Base-by-base conservation (phyloP, 2,329 filamentous ascomycete species). In the Byssochlamys sp. region DNA sequence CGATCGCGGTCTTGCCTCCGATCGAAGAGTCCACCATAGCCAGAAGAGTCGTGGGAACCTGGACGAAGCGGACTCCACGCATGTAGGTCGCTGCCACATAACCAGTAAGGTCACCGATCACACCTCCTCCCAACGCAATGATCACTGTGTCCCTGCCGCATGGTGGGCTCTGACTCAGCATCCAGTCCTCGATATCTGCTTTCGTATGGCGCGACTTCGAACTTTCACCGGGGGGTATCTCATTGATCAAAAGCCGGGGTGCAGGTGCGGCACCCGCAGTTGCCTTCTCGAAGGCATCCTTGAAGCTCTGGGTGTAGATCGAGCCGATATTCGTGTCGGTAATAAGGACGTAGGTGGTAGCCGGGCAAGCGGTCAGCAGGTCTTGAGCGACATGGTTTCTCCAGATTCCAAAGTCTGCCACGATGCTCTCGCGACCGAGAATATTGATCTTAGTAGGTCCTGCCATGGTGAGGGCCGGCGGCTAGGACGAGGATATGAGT, bases 21-120 rank as follows among this genome's bases (percentile, higher is more conserved):
- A 99, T 97, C 39, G 91, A 96, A 52, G 92, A 97, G 75, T 99
- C 94, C 49, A 99, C 94, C 94, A 99, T 99, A 62, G 94, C 85
- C 55, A 99, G 81, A 58, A 99, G 80, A 0, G 91, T 96, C 9
- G 94, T 99, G 1, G 94, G 94, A 52, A 99, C 91, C 75, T 99
- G 94, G 49, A 96, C 91, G 71, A 96, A 96, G 64, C 89, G 89
- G 61, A 99, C 87, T 57, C 94, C 94, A 65, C 94, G 87, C 94
- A 99, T 99, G 77, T 97, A 99, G 39, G 94, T 99, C 45, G 94
- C 91, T 25, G 94, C 94, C 55, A 97, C 91, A 71, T 95, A 99
- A 55, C 94, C 94, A 62, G 96, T 91, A 88, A 99, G 88, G 74
- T 99, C 94, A 31, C 94, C 94, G 74, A 99, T 96, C 60, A 99